Evolutionary conservation across 2,329 filamentous ascomycete species (phyloP).

Genomic region (Leptosphaerulina australis): DNA sequence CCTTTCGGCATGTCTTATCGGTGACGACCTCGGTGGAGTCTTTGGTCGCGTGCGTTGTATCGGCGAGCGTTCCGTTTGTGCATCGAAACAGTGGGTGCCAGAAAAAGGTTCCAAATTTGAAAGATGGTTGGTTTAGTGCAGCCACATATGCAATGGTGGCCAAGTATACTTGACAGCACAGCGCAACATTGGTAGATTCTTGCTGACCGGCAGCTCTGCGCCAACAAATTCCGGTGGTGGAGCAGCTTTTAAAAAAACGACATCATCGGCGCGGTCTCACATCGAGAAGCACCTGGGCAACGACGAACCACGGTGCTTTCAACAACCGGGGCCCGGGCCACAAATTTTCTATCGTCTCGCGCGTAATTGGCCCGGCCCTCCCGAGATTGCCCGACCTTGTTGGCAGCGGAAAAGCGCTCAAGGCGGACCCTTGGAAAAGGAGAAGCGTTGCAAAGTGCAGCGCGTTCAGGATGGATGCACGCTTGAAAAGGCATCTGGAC

Average conservation of each 20-base stretch:
- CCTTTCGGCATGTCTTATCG: conserved; percentile 1
- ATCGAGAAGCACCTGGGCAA: conserved; percentile 20
- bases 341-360: conserved; percentile 17
- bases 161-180: conserved; percentile 4
- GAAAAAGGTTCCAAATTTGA: conserved; percentile 3
- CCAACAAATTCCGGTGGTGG: conserved; percentile 9
- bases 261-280: conserved; percentile 14
- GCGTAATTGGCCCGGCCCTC: conserved; percentile 21
- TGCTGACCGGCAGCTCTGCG: background rate
- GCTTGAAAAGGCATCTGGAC: conserved; percentile 32
- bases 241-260: conserved; percentile 2
- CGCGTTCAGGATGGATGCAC: conserved; percentile 12
- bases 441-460: conserved; percentile 15
- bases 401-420: conserved; percentile 23
- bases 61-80: conserved; percentile 8
- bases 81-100: conserved; percentile 18
- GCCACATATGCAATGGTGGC: background rate
- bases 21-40: conserved; percentile 10
- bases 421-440: conserved; percentile 18
- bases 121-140: conserved; percentile 10
- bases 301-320: conserved; percentile 19
- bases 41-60: conserved; percentile 11
- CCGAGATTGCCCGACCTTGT: conserved; percentile 27
- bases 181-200: background rate
- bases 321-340: conserved; percentile 14